A percentile compares a stretch with the other conserved stretches of the same genome.
These are phyloP conservation scores for Fusarium staphyleae DNA, from an alignment of 2,329 filamentous ascomycete genomes.

Conservation along the genomic window DNA sequence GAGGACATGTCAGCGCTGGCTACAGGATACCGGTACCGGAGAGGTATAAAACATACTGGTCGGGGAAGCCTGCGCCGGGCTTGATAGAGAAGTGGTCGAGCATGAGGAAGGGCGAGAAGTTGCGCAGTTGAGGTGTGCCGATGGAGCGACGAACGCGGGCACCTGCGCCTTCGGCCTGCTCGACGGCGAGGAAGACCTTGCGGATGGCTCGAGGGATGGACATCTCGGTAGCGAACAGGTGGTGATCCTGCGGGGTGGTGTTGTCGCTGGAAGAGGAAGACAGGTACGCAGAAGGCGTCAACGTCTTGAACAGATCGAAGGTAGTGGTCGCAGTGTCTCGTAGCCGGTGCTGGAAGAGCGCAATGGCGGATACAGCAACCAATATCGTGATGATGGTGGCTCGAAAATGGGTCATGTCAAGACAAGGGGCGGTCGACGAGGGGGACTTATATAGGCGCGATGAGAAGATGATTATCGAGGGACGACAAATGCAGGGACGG, in stretches of 20 bases:
- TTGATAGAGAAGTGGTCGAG: slow-evolving; percentile 89
- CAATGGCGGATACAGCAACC: slow-evolving; percentile 42
- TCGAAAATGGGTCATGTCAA: slow-evolving; percentile 44
- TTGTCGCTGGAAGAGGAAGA: slow-evolving; percentile 1
- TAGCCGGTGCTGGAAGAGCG: slow-evolving; percentile 39
- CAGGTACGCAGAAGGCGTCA: slow-evolving; percentile 3
- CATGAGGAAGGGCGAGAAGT: slow-evolving; percentile 95
- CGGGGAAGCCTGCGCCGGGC: slow-evolving; percentile 86
- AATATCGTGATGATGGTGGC: slow-evolving; percentile 41
- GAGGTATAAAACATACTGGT: slow-evolving; percentile 64
- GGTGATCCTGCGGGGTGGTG: slow-evolving; percentile 24
- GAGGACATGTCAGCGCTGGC: not conserved
- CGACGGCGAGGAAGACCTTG: slow-evolving; percentile 82
- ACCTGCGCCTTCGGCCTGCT: slow-evolving; percentile 88
- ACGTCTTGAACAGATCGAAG: slow-evolving; percentile 27
- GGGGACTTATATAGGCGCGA: slow-evolving; percentile 34
- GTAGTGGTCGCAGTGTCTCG: slow-evolving; percentile 29
- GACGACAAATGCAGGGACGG: slow-evolving; percentile 24
- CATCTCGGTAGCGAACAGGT: slow-evolving; percentile 59
- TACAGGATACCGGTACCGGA: not conserved
- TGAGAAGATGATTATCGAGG: slow-evolving; percentile 24
- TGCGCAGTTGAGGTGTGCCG: slow-evolving; percentile 80
- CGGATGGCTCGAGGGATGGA: slow-evolving; percentile 77
- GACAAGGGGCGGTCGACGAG: slow-evolving; percentile 18
- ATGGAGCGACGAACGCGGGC: slow-evolving; percentile 87